phyloP scores from a whole-genome alignment of 2,329 filamentous ascomycete species.

The Podosphaera leucotricha region DNA sequence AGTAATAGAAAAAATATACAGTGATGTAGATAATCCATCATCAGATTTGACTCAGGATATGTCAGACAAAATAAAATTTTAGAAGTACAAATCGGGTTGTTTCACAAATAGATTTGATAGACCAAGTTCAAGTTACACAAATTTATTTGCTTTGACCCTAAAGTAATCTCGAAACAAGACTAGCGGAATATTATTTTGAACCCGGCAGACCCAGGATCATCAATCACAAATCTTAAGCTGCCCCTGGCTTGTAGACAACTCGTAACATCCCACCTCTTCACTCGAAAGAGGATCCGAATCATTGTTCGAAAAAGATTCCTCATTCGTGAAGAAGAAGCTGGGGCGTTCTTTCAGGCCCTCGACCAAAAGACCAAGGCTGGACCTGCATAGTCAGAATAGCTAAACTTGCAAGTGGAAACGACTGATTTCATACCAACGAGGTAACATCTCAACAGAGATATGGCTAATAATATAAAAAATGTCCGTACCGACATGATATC shows the following conservation, averaged over 20 bases:
- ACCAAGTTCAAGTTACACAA: not conserved
- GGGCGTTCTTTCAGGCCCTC: not conserved
- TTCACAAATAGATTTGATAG: not conserved
- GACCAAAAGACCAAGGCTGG: not conserved
- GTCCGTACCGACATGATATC: not conserved
- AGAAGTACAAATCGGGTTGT: too few species aligned
- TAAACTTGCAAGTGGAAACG: not conserved
- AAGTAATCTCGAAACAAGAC: not conserved
- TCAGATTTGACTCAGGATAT: too few species aligned
- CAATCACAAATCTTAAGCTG: not conserved
- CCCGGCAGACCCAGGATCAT: not conserved
- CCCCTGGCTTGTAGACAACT: not conserved
- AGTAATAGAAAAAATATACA: too few species aligned
- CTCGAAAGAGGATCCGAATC: not conserved
- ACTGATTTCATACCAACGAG: not conserved
- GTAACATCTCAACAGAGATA: not conserved
- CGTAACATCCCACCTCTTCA: not conserved
- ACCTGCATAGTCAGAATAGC: not conserved
- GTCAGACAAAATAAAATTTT: too few species aligned
- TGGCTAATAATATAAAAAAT: not conserved
- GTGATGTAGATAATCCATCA: too few species aligned
- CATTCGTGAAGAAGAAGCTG: not conserved
- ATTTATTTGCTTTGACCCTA: not conserved
- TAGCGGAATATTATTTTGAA: not conserved
- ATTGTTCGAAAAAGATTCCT: not conserved